phyloP scores from a whole-genome alignment of 2,329 filamentous ascomycete species.

The Ilyonectria sp. region DNA sequence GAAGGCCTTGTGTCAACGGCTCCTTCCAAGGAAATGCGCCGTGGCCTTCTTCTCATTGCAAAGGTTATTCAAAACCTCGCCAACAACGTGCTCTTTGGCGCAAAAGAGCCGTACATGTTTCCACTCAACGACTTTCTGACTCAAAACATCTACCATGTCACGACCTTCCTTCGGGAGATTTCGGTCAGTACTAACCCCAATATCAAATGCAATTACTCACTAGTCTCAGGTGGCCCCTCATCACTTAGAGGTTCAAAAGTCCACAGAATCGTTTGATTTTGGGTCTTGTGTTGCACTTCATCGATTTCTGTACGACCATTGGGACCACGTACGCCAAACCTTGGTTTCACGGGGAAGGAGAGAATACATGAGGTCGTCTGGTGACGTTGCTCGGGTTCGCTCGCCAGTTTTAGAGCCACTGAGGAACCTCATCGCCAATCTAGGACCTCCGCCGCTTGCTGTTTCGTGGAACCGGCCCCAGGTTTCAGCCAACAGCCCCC shows the following conservation, averaged over 20 bases:
- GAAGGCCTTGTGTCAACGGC: conserved; percentile 74
- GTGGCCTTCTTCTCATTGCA: conserved; percentile 77
- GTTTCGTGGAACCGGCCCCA: conserved; percentile 79
- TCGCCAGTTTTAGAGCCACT: conserved; percentile 73
- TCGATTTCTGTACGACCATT: conserved; percentile 79
- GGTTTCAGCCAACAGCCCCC: conserved; percentile 74
- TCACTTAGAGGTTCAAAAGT: conserved; percentile 57
- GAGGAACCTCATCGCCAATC: conserved; percentile 74
- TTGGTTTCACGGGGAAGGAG: conserved; percentile 72
- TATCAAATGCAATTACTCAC: background rate
- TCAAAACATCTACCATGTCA: conserved; percentile 78
- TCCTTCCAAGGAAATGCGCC: conserved; percentile 78
- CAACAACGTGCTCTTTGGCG: conserved; percentile 80
- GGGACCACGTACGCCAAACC: conserved; percentile 78
- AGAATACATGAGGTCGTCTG: conserved; percentile 69
- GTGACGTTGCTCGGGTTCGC: conserved; percentile 66
- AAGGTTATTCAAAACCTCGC: conserved; percentile 81
- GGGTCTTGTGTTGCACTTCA: conserved; percentile 80
- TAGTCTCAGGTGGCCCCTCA: conserved; percentile 62
- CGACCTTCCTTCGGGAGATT: conserved; percentile 77
- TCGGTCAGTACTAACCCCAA: conserved; percentile 64
- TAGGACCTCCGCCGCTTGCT: conserved; percentile 77
- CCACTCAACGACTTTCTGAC: conserved; percentile 79
- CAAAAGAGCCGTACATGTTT: conserved; percentile 82
- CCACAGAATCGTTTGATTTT: conserved; percentile 74